Conservation (phyloP, 2,329 filamentous ascomycete species). For the Phyllosticta citriasiana region DNA sequence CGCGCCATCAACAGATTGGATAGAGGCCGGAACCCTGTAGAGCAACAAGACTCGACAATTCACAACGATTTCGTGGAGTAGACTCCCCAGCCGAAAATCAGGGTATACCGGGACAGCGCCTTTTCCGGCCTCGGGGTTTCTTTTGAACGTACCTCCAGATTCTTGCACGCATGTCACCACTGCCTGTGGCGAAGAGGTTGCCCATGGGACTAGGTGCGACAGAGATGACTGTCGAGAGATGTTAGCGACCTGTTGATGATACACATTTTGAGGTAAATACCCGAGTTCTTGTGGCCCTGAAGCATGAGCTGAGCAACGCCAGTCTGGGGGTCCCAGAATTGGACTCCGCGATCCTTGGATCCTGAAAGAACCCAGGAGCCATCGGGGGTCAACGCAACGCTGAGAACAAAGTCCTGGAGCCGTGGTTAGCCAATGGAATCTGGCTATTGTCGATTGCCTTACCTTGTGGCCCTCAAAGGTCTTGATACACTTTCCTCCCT, state of each 20-base stretch:
- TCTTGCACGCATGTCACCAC: constrained; percentile 91
- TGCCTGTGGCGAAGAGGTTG: constrained; percentile 86
- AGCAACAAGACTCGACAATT: neutral
- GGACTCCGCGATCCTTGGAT: constrained; percentile 92
- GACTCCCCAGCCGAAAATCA: neutral
- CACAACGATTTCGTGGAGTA: neutral
- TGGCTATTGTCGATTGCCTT: constrained; percentile 23
- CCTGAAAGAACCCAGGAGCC: constrained; percentile 93
- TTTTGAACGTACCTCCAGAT: constrained; percentile 70
- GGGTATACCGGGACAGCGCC: neutral
- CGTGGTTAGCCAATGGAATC: neutral
- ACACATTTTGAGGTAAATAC: constrained; percentile 31
- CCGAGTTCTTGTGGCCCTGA: constrained; percentile 95
- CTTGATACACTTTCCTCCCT: constrained; percentile 87
- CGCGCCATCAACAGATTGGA: too few relatives aligned
- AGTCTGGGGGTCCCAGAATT: constrained; percentile 96
- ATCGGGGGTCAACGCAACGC: constrained; percentile 88
- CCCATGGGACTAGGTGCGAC: constrained; percentile 88
- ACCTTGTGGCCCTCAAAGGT: constrained; percentile 96
- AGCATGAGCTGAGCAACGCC: constrained; percentile 96
- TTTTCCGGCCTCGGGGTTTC: too few relatives aligned
- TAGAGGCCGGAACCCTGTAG: neutral
- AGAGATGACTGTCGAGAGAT: constrained; percentile 61
- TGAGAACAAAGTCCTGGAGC: constrained; percentile 81
- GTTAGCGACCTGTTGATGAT: neutral